Base-by-base conservation (phyloP, 441 rosid species). In the Flueggea neowawraea region DNA sequence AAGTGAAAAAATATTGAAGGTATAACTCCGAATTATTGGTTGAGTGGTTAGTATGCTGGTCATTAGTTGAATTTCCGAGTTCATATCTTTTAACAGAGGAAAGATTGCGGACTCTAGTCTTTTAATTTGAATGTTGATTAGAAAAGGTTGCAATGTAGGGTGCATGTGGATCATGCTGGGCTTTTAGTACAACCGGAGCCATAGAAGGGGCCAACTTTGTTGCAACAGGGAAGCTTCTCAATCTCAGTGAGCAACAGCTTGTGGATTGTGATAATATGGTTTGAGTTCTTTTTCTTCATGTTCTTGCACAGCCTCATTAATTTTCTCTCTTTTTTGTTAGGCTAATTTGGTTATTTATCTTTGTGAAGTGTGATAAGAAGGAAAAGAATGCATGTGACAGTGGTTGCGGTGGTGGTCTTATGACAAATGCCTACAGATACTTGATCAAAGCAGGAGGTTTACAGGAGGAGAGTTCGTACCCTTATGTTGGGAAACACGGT, bases 161-260 rank as follows among this genome's bases (percentile, higher is more conserved):
- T 12, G 4, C 69, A 0, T 92, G 98, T 66, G 98, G 98, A 52
- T 79, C 98, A 47, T 89, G 98, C 65, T 89, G 98, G 98, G 98
- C 96, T 55, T 92, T 89, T 60, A 87, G 90, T 79, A 84, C 98
- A 8, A 87, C 96, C 1, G 96, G 96, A 64, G 86, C 86, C 4
- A 79, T 79, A 31, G 96, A 92, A 78, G 96, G 98, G 61, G 91
- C 93, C 60, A 60, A 84, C 66, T 92, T 86, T 56, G 67, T 89
- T 6, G 80, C 91, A 43, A 87, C 89, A 0, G 88, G 94, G 63
- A 79, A 86, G 82, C 96, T 92, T 57, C 79, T 86, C 33, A 89
- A 75, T 73, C 98, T 92, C 28, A 92, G 96, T 47, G 95, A 89
- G 61, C 98, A 92, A 58, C 96, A 89, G 67, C 91, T 92, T 11